Evolutionary conservation across 352 stramenopile species (phyloP).

Genomic region (Globisporangium nodosum): DNA sequence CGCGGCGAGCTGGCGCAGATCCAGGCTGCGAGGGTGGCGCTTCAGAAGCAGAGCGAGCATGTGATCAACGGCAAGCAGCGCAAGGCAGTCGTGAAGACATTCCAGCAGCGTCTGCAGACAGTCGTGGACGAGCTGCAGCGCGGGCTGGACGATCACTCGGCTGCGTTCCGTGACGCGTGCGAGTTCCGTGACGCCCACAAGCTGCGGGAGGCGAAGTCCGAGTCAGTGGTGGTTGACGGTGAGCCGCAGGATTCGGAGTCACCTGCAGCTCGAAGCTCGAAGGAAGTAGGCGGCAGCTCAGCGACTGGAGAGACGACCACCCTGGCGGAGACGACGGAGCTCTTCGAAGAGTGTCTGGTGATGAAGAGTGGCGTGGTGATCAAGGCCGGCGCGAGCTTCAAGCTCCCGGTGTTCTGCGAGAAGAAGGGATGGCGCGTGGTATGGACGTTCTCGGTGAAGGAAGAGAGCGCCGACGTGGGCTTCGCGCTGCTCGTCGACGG

Average conservation of each 20-base stretch:
- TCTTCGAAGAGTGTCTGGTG: conserved; percentile 60
- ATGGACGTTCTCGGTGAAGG: conserved; percentile 77
- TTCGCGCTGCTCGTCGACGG: conserved; percentile 34
- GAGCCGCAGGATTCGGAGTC: not conserved
- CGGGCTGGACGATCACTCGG: conserved; percentile 49
- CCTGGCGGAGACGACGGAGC: not conserved
- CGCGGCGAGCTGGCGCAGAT: conserved; percentile 27
- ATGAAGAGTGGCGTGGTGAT: conserved; percentile 76
- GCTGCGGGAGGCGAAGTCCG: not conserved
- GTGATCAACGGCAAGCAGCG: conserved; percentile 32
- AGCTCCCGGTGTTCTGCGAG: conserved; percentile 68
- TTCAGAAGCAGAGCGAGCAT: conserved; percentile 34
- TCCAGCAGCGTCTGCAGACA: conserved; percentile 27
- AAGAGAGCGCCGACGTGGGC: conserved; percentile 55
- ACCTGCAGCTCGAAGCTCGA: not conserved
- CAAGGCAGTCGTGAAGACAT: conserved; percentile 31
- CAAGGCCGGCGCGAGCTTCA: conserved; percentile 67
- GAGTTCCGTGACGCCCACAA: conserved; percentile 39
- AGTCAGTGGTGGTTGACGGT: not conserved
- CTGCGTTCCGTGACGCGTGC: conserved; percentile 55
- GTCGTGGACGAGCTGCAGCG: conserved; percentile 47
- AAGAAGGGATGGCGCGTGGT: conserved; percentile 53
- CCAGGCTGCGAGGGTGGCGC: conserved; percentile 20
- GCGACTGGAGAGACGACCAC: not conserved
- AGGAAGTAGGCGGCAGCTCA: not conserved